phyloP scores from a whole-genome alignment of 495 filamentous ascomycete species.

The Annulohypoxylon bovei region DNA sequence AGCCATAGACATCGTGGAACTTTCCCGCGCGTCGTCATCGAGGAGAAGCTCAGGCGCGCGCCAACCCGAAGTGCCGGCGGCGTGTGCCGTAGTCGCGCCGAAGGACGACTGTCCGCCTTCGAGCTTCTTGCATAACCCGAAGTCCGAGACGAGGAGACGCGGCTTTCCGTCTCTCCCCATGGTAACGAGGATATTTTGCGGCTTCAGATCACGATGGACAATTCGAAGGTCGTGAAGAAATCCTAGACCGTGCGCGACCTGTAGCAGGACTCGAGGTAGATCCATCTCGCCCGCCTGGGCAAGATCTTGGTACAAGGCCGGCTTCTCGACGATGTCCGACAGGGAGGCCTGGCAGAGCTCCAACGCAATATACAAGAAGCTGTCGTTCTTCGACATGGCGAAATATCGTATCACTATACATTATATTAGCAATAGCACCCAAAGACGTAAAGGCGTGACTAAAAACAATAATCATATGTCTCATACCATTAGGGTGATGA shows the following conservation, averaged over 20 bases:
- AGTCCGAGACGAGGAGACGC: conserved; percentile 93
- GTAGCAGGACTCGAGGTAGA: conserved; percentile 75
- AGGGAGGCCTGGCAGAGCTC: conserved; percentile 96
- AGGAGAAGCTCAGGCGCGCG: conserved; percentile 92
- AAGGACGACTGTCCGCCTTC: conserved; percentile 95
- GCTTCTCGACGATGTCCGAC: conserved; percentile 84
- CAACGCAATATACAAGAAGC: conserved; percentile 96
- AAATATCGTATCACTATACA: conserved; percentile 87
- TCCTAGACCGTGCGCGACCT: conserved; percentile 85
- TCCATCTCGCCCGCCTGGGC: conserved; percentile 64
- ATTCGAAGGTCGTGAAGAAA: conserved; percentile 93
- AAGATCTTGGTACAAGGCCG: conserved; percentile 56
- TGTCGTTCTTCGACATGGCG: conserved; percentile 83
- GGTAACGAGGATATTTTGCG: conserved; percentile 91
- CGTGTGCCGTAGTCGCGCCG: conserved; percentile 91
- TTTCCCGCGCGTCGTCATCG: conserved; percentile 69
- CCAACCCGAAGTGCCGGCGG: conserved; percentile 94
- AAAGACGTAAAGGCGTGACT: background rate
- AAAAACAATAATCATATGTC: too few relatives aligned
- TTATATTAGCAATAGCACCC: conserved; percentile 36
- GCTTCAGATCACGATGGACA: conserved; percentile 96
- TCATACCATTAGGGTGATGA: conserved; percentile 82
- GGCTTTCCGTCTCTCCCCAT: conserved; percentile 68
- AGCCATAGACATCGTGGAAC: conserved; percentile 45
- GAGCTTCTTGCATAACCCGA: conserved; percentile 97